phyloP scores from a whole-genome alignment of 2,329 filamentous ascomycete species.

The Whalleya microplaca region DNA sequence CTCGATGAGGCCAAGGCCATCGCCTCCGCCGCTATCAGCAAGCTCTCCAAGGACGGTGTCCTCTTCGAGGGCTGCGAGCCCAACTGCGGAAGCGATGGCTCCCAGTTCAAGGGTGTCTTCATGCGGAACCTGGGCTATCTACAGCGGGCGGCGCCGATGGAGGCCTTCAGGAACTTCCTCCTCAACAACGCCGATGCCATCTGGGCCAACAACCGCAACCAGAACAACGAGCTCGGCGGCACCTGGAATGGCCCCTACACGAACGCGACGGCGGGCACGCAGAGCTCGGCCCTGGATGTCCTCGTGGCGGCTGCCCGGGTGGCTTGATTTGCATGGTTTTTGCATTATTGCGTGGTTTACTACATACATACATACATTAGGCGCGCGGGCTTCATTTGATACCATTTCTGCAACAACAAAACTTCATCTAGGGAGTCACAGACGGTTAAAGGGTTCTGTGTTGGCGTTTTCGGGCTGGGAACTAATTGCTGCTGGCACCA shows the following conservation, averaged over 20 bases:
- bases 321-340: constrained; percentile 20
- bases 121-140: constrained; percentile 64
- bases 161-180: constrained; percentile 45
- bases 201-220: constrained; percentile 40
- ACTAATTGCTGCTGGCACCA: no score
- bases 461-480: no score
- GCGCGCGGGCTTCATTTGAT: no score
- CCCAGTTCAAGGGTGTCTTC: constrained; percentile 74
- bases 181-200: constrained; percentile 41
- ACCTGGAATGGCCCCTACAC: constrained; percentile 37
- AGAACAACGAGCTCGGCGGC: constrained; percentile 34
- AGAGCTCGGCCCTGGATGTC: constrained; percentile 37
- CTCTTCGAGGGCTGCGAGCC: constrained; percentile 60
- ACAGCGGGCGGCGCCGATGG: constrained; percentile 50
- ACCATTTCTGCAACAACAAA: no score
- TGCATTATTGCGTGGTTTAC: no score
- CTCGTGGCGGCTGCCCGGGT: constrained; percentile 34
- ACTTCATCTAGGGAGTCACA: no score
- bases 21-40: constrained; percentile 54
- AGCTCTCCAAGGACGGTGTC: constrained; percentile 49
- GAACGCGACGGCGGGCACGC: constrained; percentile 32
- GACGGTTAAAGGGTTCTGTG: no score
- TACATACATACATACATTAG: no score
- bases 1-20: constrained; percentile 49
- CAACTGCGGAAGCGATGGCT: constrained; percentile 53